A percentile compares a stretch with the other conserved stretches of the same genome.
Evolutionary conservation across 2,329 filamentous ascomycete species (phyloP).

Genomic region (Aspergillus candidus): DNA sequence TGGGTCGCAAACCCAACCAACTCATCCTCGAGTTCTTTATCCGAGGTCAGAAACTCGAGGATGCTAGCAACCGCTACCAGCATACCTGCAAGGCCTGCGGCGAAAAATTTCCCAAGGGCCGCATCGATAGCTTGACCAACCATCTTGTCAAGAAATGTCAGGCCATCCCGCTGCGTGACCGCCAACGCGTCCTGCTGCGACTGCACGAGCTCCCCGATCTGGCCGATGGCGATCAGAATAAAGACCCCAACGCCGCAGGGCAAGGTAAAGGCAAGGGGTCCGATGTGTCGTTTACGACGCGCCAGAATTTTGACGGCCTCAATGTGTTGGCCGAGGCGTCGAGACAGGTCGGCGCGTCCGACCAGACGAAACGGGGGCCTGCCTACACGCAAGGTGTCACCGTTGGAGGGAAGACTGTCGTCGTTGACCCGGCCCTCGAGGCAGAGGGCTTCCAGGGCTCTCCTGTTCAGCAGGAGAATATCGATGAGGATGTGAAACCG

Average conservation of each 20-base stretch:
- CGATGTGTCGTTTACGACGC: slow-evolving; percentile 41
- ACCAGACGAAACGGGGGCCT: slow-evolving; percentile 40
- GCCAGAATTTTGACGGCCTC: slow-evolving; percentile 68
- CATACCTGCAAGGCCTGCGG: slow-evolving; percentile 86
- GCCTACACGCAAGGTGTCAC: slow-evolving; percentile 36
- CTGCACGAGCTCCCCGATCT: slow-evolving; percentile 63
- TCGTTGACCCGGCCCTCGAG: slow-evolving; percentile 40
- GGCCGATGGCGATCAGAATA: slow-evolving; percentile 33
- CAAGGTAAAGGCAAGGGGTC: slow-evolving; percentile 32
- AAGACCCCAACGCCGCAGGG: slow-evolving; percentile 32
- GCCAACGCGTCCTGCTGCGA: slow-evolving; percentile 66
- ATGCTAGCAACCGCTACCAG: slow-evolving; percentile 86
- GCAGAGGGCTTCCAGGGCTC: slow-evolving; percentile 35
- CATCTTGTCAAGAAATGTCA: slow-evolving; percentile 86
- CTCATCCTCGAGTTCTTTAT: slow-evolving; percentile 85
- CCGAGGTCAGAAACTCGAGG: slow-evolving; percentile 76
- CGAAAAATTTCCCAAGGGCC: slow-evolving; percentile 83
- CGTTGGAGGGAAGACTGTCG: slow-evolving; percentile 36
- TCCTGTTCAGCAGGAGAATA: slow-evolving; percentile 21
- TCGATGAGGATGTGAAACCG: slow-evolving; percentile 21
- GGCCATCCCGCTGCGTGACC: slow-evolving; percentile 66
- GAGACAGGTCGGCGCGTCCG: slow-evolving; percentile 59
- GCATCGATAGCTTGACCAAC: slow-evolving; percentile 72
- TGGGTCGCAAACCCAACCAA: slow-evolving; percentile 79
- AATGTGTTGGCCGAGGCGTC: slow-evolving; percentile 87